Conservation (phyloP, 257 asterid species). For the Nicotiana tomentosiformis region DNA sequence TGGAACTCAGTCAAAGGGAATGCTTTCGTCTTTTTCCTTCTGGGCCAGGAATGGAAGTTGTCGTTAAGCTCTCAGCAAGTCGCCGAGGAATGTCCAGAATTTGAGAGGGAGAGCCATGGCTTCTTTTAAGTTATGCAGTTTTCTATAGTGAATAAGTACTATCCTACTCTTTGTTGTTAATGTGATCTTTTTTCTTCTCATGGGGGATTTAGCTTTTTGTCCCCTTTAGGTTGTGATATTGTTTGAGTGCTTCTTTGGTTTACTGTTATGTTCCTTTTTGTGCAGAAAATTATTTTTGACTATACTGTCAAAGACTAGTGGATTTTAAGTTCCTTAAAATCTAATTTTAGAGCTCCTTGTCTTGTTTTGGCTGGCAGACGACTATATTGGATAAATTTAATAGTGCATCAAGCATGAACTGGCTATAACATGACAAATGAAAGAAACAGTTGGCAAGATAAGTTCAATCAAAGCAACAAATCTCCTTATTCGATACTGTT, state of each 20-base stretch:
- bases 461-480: too few relatives aligned
- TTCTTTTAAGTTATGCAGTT: neutral
- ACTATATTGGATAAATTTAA: too few relatives aligned
- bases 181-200: neutral
- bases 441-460: too few relatives aligned
- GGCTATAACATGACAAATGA: too few relatives aligned
- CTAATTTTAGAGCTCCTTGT: too few relatives aligned
- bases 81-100: neutral
- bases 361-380: too few relatives aligned
- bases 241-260: neutral
- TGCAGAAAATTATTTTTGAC: neutral
- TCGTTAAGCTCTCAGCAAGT: neutral
- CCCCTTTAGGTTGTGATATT: neutral
- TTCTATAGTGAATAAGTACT: neutral
- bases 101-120: neutral
- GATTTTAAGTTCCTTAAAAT: too few relatives aligned
- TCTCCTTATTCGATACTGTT: too few relatives aligned
- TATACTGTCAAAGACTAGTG: neutral
- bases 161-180: neutral
- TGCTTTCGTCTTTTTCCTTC: neutral
- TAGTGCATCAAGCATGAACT: too few relatives aligned
- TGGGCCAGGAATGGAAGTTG: neutral
- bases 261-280: neutral
- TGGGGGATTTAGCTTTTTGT: neutral
- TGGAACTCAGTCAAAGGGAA: neutral